phyloP scores from a whole-genome alignment of 2,329 filamentous ascomycete species.

The Aspergillus brunneoviolaceus region DNA sequence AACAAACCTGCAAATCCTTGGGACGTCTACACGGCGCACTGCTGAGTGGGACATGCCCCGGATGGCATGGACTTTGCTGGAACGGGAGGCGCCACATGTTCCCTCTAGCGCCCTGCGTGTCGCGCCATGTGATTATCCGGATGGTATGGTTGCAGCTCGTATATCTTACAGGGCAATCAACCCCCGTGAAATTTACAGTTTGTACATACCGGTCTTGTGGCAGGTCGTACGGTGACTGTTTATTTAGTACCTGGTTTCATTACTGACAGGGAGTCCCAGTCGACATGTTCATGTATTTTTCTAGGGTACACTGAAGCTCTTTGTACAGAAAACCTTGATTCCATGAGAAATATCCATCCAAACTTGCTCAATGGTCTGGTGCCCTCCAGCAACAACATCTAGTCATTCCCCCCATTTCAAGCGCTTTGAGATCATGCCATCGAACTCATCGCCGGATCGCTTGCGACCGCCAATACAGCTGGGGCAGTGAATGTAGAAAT shows the following conservation, averaged over 20 bases:
- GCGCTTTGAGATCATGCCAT: neutral
- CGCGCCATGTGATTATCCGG: neutral
- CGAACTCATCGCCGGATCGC: neutral
- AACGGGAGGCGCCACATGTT: neutral
- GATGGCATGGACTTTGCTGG: neutral
- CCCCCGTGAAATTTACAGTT: neutral
- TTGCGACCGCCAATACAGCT: neutral
- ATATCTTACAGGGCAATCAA: too few species aligned
- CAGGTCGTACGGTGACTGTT: neutral
- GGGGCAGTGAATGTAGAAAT: neutral
- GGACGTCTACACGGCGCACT: too few species aligned
- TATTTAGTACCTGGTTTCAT: too few species aligned
- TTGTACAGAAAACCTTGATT: neutral
- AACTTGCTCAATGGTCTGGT: neutral
- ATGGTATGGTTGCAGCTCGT: neutral
- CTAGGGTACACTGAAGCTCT: neutral
- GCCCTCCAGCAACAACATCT: neutral
- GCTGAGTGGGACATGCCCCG: neutral
- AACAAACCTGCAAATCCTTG: too few species aligned
- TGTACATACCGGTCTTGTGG: neutral
- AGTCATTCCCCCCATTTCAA: neutral
- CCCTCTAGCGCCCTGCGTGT: neutral
- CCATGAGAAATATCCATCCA: neutral
- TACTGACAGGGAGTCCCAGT: neutral
- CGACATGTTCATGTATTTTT: neutral